These are phyloP conservation scores for Escallonia rubra DNA, from an alignment of 129 eudicot species.

Conservation along the genomic window DNA sequence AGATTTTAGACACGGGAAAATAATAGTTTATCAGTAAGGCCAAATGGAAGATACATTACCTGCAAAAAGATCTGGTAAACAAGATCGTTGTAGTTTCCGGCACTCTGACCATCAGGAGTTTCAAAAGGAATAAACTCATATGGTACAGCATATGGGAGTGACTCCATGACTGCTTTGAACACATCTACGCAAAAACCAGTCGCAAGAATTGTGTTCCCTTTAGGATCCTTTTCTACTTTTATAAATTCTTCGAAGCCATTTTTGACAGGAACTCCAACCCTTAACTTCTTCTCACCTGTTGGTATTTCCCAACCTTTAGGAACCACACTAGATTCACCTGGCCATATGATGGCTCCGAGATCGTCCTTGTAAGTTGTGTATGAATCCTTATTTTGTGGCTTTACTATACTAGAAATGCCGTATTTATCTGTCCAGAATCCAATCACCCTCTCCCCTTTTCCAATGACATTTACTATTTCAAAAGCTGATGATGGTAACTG, in stretches of 20 bases:
- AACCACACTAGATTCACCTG: constrained; percentile 25
- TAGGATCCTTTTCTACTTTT: constrained; percentile 20
- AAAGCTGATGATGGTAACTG: constrained; percentile 30
- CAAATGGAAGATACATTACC: constrained; percentile 13
- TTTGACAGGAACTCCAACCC: constrained; percentile 47
- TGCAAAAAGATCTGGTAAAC: constrained; percentile 19
- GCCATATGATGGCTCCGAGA: constrained; percentile 43
- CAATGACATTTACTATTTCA: constrained; percentile 47
- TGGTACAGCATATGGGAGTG: constrained; percentile 38
- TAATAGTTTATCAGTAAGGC: too few species aligned
- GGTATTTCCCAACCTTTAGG: constrained; percentile 58
- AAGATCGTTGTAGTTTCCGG: constrained; percentile 38
- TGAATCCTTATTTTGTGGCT: background rate
- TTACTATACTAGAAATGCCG: constrained; percentile 26
- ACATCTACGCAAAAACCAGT: constrained; percentile 53
- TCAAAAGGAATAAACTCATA: constrained; percentile 30
- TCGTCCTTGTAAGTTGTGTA: constrained; percentile 12
- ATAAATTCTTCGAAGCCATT: constrained; percentile 35
- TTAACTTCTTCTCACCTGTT: constrained; percentile 28
- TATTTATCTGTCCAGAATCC: constrained; percentile 43
- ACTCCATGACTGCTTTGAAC: constrained; percentile 30
- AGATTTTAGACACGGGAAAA: too few species aligned
- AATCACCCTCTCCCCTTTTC: constrained; percentile 24
- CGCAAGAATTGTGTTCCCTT: constrained; percentile 16
- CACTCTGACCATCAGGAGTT: constrained; percentile 10